Conservation (phyloP, 192 early-diverging fungal species). For the Radiomyces spectabilis region DNA sequence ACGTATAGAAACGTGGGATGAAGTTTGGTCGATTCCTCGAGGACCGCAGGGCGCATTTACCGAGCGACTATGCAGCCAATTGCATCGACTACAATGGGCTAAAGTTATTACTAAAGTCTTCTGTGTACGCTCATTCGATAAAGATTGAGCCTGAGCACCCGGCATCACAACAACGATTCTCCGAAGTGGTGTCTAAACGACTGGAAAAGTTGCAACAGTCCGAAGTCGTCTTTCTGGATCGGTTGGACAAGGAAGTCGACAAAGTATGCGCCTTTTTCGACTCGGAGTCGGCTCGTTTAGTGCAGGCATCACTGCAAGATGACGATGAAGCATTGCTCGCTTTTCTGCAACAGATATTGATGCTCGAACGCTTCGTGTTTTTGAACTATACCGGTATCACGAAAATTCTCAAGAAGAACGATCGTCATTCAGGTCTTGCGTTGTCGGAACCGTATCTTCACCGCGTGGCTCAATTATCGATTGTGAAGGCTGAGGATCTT, state of each 20-base stretch:
- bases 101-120: constrained; percentile 56
- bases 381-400: constrained; percentile 81
- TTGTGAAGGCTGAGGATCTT: constrained; percentile 61
- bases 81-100: constrained; percentile 69
- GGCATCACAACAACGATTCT: constrained; percentile 40
- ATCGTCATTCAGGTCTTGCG: constrained; percentile 71
- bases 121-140: constrained; percentile 48
- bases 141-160: constrained; percentile 34
- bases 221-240: constrained; percentile 61
- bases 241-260: constrained; percentile 58
- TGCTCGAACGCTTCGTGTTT: constrained; percentile 74
- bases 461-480: constrained; percentile 45
- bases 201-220: constrained; percentile 46
- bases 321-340: constrained; percentile 29
- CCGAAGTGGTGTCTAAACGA: constrained; percentile 46
- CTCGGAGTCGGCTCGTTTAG: constrained; percentile 10
- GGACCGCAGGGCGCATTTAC: constrained; percentile 57
- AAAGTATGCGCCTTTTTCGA: constrained; percentile 47
- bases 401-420: constrained; percentile 85
- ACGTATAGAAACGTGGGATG: too few species aligned
- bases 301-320: constrained; percentile 5
- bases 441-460: constrained; percentile 62
- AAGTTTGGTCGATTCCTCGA: constrained; percentile 69
- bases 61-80: constrained; percentile 52
- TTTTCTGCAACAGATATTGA: constrained; percentile 55